These are phyloP conservation scores for Cytospora chrysosperma DNA, from an alignment of 2,329 filamentous ascomycete species.

Conservation along the genomic window DNA sequence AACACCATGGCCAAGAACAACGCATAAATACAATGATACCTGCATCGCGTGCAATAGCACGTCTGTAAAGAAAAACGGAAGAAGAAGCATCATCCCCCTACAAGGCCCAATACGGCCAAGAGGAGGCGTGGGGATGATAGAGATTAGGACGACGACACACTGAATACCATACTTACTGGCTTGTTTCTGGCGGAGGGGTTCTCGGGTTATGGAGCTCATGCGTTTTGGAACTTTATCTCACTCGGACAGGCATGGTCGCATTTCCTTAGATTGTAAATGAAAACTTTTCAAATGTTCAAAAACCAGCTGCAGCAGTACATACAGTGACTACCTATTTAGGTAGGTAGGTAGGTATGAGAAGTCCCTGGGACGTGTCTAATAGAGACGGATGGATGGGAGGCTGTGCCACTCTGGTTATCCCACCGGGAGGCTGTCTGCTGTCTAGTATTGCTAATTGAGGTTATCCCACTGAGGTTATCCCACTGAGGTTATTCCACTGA, in stretches of 20 bases:
- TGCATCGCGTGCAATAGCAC: not conserved
- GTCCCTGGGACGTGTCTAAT: not conserved
- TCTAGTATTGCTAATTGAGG: too few species aligned
- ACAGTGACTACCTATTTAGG: too few species aligned
- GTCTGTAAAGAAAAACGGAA: slow-evolving; percentile 3
- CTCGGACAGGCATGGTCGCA: slow-evolving; percentile 20
- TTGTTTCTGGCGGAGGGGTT: slow-evolving; percentile 19
- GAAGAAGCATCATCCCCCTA: not conserved
- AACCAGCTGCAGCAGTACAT: not conserved
- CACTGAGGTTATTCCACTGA: too few species aligned
- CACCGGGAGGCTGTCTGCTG: too few species aligned
- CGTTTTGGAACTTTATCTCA: slow-evolving; percentile 26
- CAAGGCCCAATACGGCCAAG: slow-evolving; percentile 4
- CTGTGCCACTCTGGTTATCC: too few species aligned
- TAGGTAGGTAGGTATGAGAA: too few species aligned
- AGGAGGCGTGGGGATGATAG: slow-evolving; percentile 32
- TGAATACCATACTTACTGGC: slow-evolving; percentile 23
- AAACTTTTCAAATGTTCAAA: slow-evolving; percentile 30
- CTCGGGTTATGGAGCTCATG: slow-evolving; percentile 23
- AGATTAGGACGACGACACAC: slow-evolving; percentile 31
- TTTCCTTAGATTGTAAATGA: slow-evolving; percentile 37
- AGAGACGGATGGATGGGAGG: too few species aligned
- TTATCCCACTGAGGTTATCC: too few species aligned
- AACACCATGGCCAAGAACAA: slow-evolving; percentile 93
- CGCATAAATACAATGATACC: slow-evolving; percentile 29